Percentiles rank a stretch among this genome's conserved stretches.
phyloP scores from a whole-genome alignment of 2,329 filamentous ascomycete genomes.

The Chalara sp. region DNA sequence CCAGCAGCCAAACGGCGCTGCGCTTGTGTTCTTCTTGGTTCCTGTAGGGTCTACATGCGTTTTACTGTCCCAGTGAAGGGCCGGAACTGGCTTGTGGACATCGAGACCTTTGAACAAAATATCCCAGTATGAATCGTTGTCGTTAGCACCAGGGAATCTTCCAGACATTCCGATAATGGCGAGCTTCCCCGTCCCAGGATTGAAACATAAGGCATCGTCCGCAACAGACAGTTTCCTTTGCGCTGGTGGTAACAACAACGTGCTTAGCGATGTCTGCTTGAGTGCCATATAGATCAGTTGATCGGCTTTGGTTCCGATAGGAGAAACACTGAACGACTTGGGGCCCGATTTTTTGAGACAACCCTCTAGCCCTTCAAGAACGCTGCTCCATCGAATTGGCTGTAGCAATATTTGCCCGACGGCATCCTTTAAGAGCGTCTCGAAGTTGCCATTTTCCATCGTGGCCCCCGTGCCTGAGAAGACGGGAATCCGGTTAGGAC shows the following conservation, averaged over 20 bases:
- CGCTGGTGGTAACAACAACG: background rate
- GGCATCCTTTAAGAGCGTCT: background rate
- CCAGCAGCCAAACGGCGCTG: constrained; percentile 67
- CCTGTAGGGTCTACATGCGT: constrained; percentile 64
- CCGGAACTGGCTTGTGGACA: constrained; percentile 52
- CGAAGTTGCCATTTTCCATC: background rate
- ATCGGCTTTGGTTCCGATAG: too few species aligned
- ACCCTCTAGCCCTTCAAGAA: background rate
- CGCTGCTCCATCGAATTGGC: background rate
- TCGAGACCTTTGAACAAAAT: constrained; percentile 66
- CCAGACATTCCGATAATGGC: constrained; percentile 79
- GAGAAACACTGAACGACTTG: too few species aligned
- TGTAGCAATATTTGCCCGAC: background rate
- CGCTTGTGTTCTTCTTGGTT: constrained; percentile 66
- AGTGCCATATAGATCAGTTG: too few species aligned
- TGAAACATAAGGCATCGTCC: background rate
- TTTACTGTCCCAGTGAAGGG: constrained; percentile 63
- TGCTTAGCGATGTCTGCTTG: background rate
- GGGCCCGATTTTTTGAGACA: too few species aligned
- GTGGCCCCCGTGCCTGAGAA: background rate
- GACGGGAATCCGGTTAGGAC: background rate
- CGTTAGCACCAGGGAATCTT: constrained; percentile 63
- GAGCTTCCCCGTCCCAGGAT: constrained; percentile 51
- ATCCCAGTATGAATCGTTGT: constrained; percentile 66
- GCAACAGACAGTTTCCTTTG: background rate